phyloP scores from a whole-genome alignment of 2,329 filamentous ascomycete genomes.

The Neopestalotiopsis clavispora region DNA sequence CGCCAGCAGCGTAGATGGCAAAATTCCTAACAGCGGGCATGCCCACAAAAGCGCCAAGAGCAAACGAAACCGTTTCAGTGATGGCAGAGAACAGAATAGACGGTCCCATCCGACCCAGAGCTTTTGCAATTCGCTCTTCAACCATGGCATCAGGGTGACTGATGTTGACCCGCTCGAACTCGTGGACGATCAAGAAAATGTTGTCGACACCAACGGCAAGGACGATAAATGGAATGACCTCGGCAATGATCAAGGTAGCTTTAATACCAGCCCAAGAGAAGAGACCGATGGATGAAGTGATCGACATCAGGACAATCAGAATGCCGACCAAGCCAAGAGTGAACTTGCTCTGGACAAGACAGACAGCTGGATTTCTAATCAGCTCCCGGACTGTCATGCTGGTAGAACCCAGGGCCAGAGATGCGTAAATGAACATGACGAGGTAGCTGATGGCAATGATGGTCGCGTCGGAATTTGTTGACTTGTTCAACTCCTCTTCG shows the following conservation, averaged over 20 bases:
- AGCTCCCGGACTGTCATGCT: slow-evolving; percentile 79
- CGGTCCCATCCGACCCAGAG: slow-evolving; percentile 94
- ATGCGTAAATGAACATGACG: slow-evolving; percentile 98
- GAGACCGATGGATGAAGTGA: slow-evolving; percentile 90
- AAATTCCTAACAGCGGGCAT: slow-evolving; percentile 99
- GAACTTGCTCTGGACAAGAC: slow-evolving; percentile 95
- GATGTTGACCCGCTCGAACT: slow-evolving; percentile 93
- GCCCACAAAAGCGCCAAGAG: slow-evolving; percentile 88
- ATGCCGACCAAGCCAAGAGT: slow-evolving; percentile 94
- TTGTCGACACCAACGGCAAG: slow-evolving; percentile 97
- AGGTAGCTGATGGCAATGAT: slow-evolving; percentile 97
- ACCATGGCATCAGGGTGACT: slow-evolving; percentile 89
- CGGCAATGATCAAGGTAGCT: slow-evolving; percentile 95
- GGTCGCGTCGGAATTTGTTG: slow-evolving; percentile 96
- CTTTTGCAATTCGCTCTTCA: slow-evolving; percentile 82
- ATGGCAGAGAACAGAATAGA: slow-evolving; percentile 95
- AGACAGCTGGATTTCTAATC: slow-evolving; percentile 79
- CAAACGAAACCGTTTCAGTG: slow-evolving; percentile 93
- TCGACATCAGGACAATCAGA: slow-evolving; percentile 95
- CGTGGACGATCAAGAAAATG: slow-evolving; percentile 97
- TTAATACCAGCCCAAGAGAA: slow-evolving; percentile 93
- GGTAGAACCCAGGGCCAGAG: slow-evolving; percentile 87
- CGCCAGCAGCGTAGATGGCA: slow-evolving; percentile 92
- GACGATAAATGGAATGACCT: slow-evolving; percentile 97
- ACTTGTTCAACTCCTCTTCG: slow-evolving; percentile 96